Percentiles rank a stretch among this genome's conserved stretches.
Conservation (phyloP, 495 filamentous ascomycete species). For the Penicillium manginii region DNA sequence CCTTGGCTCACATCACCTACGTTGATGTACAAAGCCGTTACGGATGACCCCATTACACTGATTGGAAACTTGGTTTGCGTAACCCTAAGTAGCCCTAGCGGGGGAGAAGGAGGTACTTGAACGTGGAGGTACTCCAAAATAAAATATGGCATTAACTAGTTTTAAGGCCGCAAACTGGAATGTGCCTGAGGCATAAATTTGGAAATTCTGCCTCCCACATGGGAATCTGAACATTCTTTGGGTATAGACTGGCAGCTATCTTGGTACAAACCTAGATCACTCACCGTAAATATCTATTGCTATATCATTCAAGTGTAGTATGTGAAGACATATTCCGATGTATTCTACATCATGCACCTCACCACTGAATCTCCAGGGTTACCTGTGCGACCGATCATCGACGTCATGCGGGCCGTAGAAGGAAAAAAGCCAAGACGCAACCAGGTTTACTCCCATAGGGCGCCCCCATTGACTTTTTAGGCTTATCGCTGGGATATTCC, state of each 20-base stretch:
- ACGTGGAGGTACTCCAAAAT: too few species aligned
- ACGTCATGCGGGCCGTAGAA: slow-evolving; percentile 26
- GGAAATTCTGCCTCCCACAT: slow-evolving; percentile 9
- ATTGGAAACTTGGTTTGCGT: neutral
- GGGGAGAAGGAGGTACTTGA: neutral
- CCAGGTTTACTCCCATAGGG: neutral
- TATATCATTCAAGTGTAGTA: too few species aligned
- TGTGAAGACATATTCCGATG: too few species aligned
- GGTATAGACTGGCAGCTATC: neutral
- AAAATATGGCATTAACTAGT: too few species aligned
- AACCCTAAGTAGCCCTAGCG: neutral
- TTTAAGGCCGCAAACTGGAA: too few species aligned
- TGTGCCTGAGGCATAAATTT: slow-evolving; percentile 25
- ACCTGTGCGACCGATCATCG: slow-evolving; percentile 18
- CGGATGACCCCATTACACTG: neutral
- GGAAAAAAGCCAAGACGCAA: slow-evolving; percentile 19
- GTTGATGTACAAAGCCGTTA: neutral
- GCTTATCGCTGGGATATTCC: slow-evolving; percentile 15
- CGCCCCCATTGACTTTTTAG: neutral
- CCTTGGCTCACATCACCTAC: slow-evolving; percentile 15
- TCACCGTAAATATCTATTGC: too few species aligned
- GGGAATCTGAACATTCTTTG: slow-evolving; percentile 7
- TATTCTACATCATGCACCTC: too few species aligned
- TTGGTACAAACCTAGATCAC: neutral
- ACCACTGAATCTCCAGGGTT: neutral